Conservation (phyloP, 768 basidiomycete genomes). For the Panus rudis region DNA sequence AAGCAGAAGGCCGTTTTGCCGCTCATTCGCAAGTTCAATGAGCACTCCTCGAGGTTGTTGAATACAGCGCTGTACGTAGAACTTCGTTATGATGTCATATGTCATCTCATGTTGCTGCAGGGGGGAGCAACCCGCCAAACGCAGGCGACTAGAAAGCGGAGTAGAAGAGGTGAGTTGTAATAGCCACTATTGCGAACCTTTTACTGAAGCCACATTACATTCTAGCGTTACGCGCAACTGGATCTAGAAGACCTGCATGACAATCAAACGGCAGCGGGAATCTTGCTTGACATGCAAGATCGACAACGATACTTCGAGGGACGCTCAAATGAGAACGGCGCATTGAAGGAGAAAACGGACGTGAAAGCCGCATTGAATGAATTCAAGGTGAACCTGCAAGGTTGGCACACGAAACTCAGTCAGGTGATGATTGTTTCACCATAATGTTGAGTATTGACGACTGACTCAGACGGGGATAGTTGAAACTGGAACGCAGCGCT, state of each 20-base stretch:
- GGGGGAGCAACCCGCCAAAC: constrained; percentile 52
- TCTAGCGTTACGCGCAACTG: constrained; percentile 48
- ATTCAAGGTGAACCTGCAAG: constrained; percentile 37
- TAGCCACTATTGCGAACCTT: background rate
- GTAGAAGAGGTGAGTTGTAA: constrained; percentile 34
- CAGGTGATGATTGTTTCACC: constrained; percentile 37
- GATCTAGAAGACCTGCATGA: constrained; percentile 83
- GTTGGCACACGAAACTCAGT: constrained; percentile 52
- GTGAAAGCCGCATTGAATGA: constrained; percentile 41
- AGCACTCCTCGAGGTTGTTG: constrained; percentile 87
- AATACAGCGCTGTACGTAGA: constrained; percentile 63
- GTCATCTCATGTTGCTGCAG: constrained; percentile 33
- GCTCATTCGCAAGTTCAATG: constrained; percentile 94
- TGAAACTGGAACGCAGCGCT: constrained; percentile 61
- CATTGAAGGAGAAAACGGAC: constrained; percentile 23
- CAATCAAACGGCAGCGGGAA: constrained; percentile 54
- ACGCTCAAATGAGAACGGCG: constrained; percentile 22
- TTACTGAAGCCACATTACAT: background rate
- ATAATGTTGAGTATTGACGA: background rate
- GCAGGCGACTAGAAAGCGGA: constrained; percentile 40
- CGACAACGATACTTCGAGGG: constrained; percentile 79
- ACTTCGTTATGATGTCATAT: constrained; percentile 3
- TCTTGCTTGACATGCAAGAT: constrained; percentile 83
- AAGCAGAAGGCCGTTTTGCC: constrained; percentile 83
- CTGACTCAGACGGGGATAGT: constrained; percentile 30